Evolutionary conservation across 2,329 filamentous ascomycete genomes (phyloP), one percentile per base, ranked within the genome.

Genomic region (Triangularia verruculosa): DNA sequence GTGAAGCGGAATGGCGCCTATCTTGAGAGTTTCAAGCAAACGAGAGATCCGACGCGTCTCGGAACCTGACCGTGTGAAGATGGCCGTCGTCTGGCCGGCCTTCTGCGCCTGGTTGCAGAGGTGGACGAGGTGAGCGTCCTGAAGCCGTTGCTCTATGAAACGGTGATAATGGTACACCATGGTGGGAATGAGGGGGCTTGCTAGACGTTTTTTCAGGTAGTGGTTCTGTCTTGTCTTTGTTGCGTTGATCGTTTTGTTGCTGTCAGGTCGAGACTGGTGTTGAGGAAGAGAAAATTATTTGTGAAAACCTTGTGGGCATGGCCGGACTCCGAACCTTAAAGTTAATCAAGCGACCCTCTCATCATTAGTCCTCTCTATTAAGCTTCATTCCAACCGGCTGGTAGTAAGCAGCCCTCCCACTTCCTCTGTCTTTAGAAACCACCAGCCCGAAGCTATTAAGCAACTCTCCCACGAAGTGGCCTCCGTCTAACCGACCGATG

Each of bases 51-150:
- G 27, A 57, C 52, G 25, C 43, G 60, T 58, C 55, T 62, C 61
- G 22, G 54, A 53, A 58, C 53, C 17, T 54, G 61, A 58, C 53
- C 27, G 54, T 22, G 61, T 62, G 54, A 62, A 58, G 54, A 62
- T 62, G 12, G 61, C 54, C 27, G 61, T 62, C 28, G 27, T 28
- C 27, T 28, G 27, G 27, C 27, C 27, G 27, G 59, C 43, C 52
- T 55, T 51, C 51, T 30, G 17, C 51, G 59, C 59, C 53, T 61
- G 51, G 51, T 55, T 56, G 59, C 59, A 61, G 28, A 61, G 59
- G 59, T 61, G 52, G 27, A 61, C 59, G 59, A 61, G 59, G 59
- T 34, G 27, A 27, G 59, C 59, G 59, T 61, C 59, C 30, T 56
- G 56, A 51, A 57, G 59, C 30, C 52, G 53, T 22, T 55, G 51